Percentiles rank a stretch among this genome's conserved stretches.
Evolutionary conservation across 2,329 filamentous ascomycete genomes (phyloP).

Genomic region (Paramyrothecium roridum): DNA sequence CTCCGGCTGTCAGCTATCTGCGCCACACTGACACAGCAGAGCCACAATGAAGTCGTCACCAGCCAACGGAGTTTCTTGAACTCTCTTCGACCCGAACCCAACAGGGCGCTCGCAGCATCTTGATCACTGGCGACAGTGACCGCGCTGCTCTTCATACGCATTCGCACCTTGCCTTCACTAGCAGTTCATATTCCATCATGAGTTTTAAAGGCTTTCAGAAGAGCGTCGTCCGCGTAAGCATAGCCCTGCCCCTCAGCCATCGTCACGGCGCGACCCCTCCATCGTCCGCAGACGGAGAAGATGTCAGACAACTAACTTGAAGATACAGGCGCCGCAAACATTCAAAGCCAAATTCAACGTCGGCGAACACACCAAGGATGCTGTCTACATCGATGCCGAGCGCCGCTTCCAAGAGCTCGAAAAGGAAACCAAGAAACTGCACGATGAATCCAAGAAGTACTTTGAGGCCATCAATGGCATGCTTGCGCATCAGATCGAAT

Average conservation of each 20-base stretch:
- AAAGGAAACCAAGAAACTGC: slow-evolving; percentile 91
- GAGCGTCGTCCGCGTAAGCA: slow-evolving; percentile 75
- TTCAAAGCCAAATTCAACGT: slow-evolving; percentile 93
- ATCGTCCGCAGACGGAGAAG: not conserved
- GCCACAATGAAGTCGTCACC: slow-evolving; percentile 29
- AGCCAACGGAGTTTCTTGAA: slow-evolving; percentile 8
- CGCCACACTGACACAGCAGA: slow-evolving; percentile 15
- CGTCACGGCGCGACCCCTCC: not conserved
- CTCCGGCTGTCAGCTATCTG: not conserved
- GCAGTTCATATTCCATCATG: slow-evolving; percentile 52
- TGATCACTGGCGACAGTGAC: slow-evolving; percentile 6
- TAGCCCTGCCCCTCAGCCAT: slow-evolving; percentile 25
- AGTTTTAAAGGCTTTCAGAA: slow-evolving; percentile 97
- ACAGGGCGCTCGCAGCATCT: not conserved
- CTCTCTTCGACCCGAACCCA: not conserved
- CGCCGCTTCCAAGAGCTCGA: slow-evolving; percentile 92
- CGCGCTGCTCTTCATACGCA: slow-evolving; percentile 5
- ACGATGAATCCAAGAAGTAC: slow-evolving; percentile 97
- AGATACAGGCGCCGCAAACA: slow-evolving; percentile 75
- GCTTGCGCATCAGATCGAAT: slow-evolving; percentile 96
- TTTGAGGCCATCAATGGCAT: slow-evolving; percentile 98
- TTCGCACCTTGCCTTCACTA: slow-evolving; percentile 3
- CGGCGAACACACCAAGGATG: slow-evolving; percentile 91
- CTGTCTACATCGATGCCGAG: slow-evolving; percentile 92
- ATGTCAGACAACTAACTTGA: not conserved